A percentile compares a stretch with the other conserved stretches of the same genome.
Conservation (phyloP, 2,329 filamentous ascomycete species). For the Talaromyces sp. region DNA sequence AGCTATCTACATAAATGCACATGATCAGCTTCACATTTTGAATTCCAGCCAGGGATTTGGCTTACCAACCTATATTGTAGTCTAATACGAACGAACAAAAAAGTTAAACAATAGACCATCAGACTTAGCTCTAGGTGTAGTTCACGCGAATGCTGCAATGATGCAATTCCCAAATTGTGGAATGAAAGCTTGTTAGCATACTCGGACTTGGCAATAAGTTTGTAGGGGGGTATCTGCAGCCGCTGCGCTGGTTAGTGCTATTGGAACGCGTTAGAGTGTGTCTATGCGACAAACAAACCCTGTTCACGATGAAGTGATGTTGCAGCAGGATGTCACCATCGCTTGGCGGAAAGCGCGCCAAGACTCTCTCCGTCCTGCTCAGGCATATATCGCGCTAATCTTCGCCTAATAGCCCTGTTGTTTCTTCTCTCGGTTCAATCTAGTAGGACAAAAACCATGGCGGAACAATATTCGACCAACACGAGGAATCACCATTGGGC, state of each 20-base stretch:
- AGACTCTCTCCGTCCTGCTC: not conserved
- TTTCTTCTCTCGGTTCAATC: not conserved
- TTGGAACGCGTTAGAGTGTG: not conserved
- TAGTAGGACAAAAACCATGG: not conserved
- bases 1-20: not conserved
- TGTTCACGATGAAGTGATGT: not conserved
- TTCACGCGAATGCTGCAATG: too few species aligned
- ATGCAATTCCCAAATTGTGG: too few species aligned
- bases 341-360: not conserved
- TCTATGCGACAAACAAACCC: not conserved
- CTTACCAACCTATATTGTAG: not conserved
- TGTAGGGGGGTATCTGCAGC: too few species aligned
- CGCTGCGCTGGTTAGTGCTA: too few species aligned
- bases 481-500: not conserved
- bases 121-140: too few species aligned
- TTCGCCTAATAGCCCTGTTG: not conserved
- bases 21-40: not conserved
- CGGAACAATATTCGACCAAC: not conserved
- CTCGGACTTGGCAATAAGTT: too few species aligned
- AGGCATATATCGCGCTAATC: not conserved
- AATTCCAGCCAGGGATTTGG: too few species aligned
- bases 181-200: too few species aligned
- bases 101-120: not conserved
- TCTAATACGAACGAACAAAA: not conserved
- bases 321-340: conserved; percentile 4